A percentile compares a stretch with the other conserved stretches of the same genome.
phyloP scores from a whole-genome alignment of 2,329 filamentous ascomycete genomes.

The Xylariaceae sp. region DNA sequence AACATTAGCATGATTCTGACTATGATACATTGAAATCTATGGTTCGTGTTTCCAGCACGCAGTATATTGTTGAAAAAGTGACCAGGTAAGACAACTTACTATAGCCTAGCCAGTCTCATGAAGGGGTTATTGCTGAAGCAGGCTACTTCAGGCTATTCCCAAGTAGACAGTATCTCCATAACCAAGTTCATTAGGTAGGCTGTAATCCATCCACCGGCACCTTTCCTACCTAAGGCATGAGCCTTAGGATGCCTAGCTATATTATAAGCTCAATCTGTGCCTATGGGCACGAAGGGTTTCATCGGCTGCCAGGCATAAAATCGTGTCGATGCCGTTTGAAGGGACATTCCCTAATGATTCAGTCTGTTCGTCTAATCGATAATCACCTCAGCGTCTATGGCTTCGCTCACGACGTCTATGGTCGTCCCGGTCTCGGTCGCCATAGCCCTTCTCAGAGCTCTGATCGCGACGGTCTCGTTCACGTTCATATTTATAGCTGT shows the following conservation, averaged over 20 bases:
- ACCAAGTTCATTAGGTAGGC: neutral
- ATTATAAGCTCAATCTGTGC: neutral
- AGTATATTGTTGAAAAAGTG: slow-evolving; percentile 3
- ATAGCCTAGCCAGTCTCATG: neutral
- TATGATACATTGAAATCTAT: neutral
- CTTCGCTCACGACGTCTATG: slow-evolving; percentile 29
- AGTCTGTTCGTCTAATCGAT: neutral
- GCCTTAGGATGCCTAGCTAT: no score
- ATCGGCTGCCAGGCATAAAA: neutral
- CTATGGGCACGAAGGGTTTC: neutral
- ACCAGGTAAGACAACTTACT: slow-evolving; percentile 5
- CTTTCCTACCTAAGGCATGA: no score
- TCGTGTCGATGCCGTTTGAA: neutral
- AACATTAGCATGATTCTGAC: neutral
- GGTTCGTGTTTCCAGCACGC: neutral
- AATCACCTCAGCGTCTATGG: slow-evolving; percentile 17
- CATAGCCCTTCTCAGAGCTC: slow-evolving; percentile 32
- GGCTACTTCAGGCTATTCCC: neutral
- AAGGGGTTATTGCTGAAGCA: neutral
- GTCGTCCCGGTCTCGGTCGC: slow-evolving; percentile 39
- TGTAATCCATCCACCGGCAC: no score
- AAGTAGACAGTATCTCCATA: neutral
- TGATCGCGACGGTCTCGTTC: slow-evolving; percentile 45
- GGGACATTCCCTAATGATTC: neutral
- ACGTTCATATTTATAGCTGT: slow-evolving; percentile 51